Evolutionary conservation across 345 rosid species (phyloP).

Genomic region (Triadica sebifera): DNA sequence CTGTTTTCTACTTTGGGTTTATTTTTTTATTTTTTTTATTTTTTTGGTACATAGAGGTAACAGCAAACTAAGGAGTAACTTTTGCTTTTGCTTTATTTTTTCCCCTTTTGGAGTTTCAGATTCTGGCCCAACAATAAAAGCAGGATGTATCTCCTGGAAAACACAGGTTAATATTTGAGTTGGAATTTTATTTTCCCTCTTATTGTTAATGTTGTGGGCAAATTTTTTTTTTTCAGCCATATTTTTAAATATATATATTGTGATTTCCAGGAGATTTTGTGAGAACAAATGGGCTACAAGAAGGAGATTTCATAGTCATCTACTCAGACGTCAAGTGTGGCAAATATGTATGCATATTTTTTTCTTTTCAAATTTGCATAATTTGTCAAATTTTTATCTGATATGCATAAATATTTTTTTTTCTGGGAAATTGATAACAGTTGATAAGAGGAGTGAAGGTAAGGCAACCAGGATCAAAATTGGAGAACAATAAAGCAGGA

Average conservation of each 20-base stretch:
- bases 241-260: background rate
- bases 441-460: slow-evolving; percentile 97
- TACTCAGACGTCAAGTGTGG: slow-evolving; percentile 92
- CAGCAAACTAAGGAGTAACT: too few species aligned
- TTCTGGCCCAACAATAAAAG: slow-evolving; percentile 99
- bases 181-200: background rate
- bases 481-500: slow-evolving; percentile 59
- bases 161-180: slow-evolving; percentile 55
- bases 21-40: too few species aligned
- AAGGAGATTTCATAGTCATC: slow-evolving; percentile 98
- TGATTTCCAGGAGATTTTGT: slow-evolving; percentile 79
- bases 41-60: too few species aligned
- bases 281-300: slow-evolving; percentile 89
- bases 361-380: background rate
- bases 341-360: slow-evolving; percentile 67
- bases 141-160: slow-evolving; percentile 99
- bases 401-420: background rate
- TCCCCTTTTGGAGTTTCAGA: slow-evolving; percentile 52
- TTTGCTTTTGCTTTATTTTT: too few species aligned
- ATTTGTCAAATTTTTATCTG: background rate
- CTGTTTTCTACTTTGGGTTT: background rate
- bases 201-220: background rate
- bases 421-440: slow-evolving; percentile 30
- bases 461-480: slow-evolving; percentile 64
- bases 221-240: background rate